Conservation (phyloP, 208 protist species). For the Crithidia expoeki region DNA sequence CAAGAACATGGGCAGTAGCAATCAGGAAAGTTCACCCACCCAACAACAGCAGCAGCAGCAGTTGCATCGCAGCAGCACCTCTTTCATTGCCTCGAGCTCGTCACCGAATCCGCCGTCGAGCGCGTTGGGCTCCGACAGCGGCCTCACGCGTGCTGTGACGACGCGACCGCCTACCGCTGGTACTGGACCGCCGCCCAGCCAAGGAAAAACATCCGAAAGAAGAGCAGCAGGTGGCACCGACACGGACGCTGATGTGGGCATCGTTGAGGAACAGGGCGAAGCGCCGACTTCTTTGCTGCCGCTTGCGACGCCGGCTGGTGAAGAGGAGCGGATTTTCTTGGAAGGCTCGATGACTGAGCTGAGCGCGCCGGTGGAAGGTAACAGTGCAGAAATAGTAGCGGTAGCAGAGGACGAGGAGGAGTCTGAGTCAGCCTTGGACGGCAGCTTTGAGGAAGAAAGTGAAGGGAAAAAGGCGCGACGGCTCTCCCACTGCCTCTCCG, state of each 20-base stretch:
- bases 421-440: constrained; percentile 11
- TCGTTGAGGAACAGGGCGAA: neutral
- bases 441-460: neutral
- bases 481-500: neutral
- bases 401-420: constrained; percentile 3
- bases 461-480: neutral
- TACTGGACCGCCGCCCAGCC: neutral
- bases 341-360: constrained; percentile 11
- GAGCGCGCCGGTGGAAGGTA: constrained; percentile 1
- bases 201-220: neutral
- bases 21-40: neutral
- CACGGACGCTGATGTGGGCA: neutral
- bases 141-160: neutral
- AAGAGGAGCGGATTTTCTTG: constrained; percentile 1
- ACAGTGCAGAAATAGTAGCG: neutral
- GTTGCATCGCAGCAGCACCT: constrained; percentile 2
- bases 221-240: neutral
- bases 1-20: constrained; percentile 11
- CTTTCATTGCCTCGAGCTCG: neutral
- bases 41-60: neutral
- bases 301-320: neutral
- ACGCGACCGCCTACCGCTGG: neutral
- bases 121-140: neutral
- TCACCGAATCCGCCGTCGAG: neutral
- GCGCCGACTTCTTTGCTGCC: neutral